These are phyloP conservation scores for Zygoascus bituminiphila DNA, from an alignment of 805 yeast species.

Conservation along the genomic window DNA sequence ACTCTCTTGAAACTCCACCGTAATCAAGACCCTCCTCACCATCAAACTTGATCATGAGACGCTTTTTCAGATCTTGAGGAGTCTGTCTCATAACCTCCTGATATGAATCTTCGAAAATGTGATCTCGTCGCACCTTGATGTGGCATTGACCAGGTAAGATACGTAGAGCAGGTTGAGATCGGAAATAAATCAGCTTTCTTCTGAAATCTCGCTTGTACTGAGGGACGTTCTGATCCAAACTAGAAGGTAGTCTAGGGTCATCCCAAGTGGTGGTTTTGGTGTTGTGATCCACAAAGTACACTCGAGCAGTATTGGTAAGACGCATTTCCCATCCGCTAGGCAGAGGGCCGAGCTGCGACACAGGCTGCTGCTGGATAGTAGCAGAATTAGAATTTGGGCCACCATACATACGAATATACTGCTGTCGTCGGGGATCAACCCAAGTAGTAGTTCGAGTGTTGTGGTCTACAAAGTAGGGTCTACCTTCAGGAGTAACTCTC, in stretches of 20 bases:
- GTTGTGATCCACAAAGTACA: conserved; percentile 96
- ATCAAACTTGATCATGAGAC: conserved; percentile 96
- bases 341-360: conserved; percentile 92
- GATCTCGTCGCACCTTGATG: conserved; percentile 93
- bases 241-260: conserved; percentile 96
- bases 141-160: conserved; percentile 98
- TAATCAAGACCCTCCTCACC: conserved; percentile 99
- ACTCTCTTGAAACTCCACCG: conserved; percentile 99
- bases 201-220: conserved; percentile 98
- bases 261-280: conserved; percentile 99
- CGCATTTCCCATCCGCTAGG: conserved; percentile 99
- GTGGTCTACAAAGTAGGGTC: conserved; percentile 97
- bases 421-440: conserved; percentile 99
- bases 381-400: conserved; percentile 66
- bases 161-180: conserved; percentile 96
- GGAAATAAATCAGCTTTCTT: conserved; percentile 92
- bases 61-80: conserved; percentile 94
- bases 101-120: conserved; percentile 93
- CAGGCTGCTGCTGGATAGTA: conserved; percentile 96
- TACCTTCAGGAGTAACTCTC: conserved; percentile 93
- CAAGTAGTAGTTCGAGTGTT: conserved; percentile 99
- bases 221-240: conserved; percentile 96
- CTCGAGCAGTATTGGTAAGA: conserved; percentile 95
- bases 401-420: conserved; percentile 80
- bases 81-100: conserved; percentile 99